Evolutionary conservation across 2,329 filamentous ascomycete species (phyloP).

Genomic region (Zasmidium cellare): DNA sequence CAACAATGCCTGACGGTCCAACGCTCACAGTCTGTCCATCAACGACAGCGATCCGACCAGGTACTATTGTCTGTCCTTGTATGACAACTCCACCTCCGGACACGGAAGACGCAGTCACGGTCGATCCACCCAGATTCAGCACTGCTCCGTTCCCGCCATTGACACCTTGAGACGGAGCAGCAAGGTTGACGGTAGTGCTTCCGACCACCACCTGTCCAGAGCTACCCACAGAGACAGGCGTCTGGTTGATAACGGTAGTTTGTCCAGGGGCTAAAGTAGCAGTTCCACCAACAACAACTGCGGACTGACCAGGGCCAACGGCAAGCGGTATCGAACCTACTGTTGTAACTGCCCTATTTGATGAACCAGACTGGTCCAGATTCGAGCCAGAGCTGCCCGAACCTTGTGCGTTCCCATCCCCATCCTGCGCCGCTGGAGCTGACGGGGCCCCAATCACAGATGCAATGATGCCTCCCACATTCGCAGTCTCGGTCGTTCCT

Average conservation of each 20-base stretch:
- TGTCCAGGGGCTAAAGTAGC: background rate
- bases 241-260: background rate
- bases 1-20: background rate
- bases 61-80: background rate
- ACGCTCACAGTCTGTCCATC: background rate
- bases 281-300: background rate
- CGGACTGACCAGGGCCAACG: background rate
- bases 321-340: background rate
- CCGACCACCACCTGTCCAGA: background rate
- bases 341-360: background rate
- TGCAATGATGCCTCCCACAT: background rate
- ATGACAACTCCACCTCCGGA: background rate
- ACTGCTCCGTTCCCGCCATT: background rate
- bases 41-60: background rate
- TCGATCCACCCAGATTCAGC: background rate
- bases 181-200: background rate
- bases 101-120: background rate
- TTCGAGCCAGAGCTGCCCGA: background rate
- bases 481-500: background rate
- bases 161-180: background rate
- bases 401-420: background rate
- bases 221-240: background rate
- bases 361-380: background rate
- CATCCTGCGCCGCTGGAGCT: background rate
- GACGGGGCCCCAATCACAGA: background rate